Percentiles rank a stretch among this genome's conserved stretches.
These are phyloP conservation scores for Chloromonas sp. DNA, from an alignment of 163 green algal species.

Conservation along the genomic window DNA sequence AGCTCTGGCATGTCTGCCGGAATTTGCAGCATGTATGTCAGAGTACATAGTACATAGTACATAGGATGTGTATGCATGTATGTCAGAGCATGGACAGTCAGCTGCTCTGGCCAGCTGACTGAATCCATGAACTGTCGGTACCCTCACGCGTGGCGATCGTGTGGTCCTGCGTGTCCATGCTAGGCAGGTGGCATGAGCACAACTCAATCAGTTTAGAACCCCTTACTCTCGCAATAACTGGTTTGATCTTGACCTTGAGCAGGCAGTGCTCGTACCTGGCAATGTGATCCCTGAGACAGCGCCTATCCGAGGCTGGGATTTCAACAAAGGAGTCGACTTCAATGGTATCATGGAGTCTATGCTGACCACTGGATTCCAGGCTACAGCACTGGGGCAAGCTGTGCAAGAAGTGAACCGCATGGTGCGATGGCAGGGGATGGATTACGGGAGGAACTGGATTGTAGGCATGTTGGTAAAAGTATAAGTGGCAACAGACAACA, in stretches of 20 bases:
- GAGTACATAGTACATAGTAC: no score
- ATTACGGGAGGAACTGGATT: background rate
- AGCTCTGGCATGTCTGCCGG: no score
- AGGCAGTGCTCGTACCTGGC: slow-evolving; percentile 10
- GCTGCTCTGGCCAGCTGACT: no score
- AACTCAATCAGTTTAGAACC: no score
- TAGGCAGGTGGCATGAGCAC: no score
- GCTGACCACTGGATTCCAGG: slow-evolving; percentile 88
- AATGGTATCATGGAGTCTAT: slow-evolving; percentile 82
- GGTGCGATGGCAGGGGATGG: slow-evolving; percentile 40
- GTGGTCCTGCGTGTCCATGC: no score
- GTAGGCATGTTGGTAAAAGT: background rate
- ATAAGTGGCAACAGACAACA: background rate
- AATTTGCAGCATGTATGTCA: no score
- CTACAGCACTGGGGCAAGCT: slow-evolving; percentile 79
- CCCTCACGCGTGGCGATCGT: no score
- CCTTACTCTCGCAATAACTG: no score
- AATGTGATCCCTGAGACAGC: slow-evolving; percentile 37
- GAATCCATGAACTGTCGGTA: no score
- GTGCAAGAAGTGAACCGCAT: slow-evolving; percentile 94
- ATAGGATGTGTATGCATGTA: no score
- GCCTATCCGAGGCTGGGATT: slow-evolving; percentile 67
- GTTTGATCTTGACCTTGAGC: background rate
- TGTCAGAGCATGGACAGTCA: no score
- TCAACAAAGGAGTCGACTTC: slow-evolving; percentile 63